Evolutionary conservation across 768 basidiomycete genomes (phyloP), one percentile per base, ranked within the genome.

Genomic region (Lactifluus piperatus): DNA sequence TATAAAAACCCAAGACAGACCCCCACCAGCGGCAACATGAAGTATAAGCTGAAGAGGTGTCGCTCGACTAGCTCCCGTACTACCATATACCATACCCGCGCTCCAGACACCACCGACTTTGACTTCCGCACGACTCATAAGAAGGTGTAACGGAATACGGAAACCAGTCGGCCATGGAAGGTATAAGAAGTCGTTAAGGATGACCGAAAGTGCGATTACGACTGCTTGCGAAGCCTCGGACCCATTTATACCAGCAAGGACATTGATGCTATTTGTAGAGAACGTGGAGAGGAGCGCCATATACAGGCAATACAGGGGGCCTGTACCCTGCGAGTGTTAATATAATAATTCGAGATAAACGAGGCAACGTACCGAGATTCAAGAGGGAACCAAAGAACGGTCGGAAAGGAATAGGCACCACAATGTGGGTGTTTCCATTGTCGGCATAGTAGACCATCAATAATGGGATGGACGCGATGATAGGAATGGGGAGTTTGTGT

Each of bases 241-340:
- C 11, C 95, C 97, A 69, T 99, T 98, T 64, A 97, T 89, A 9
- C 95, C 97, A 11, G 97, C 97, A 16, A 98, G 84, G 65, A 99
- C 98, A 72, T 99, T 99, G 78, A 98, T 97, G 70, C 89, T 89
- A 73, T 99, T 99, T 18, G 95, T 97, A 55, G 91, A 84, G 71
- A 98, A 99, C 0, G 94, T 98, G 32, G 94, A 97, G n/a, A 99
- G 77, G 32, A 98, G 73, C 5, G 92, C 83, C 91, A 99, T 97
- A 75, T 98, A 99, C 54, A 94, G 59, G 71, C 98, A 99, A 72
- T 98, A 98, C 4, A 98, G 72, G 0, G 92, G 91, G 2, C 95
- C 95, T 97, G 64, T 3, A 18, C 20, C 5, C 24, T 29, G 14
- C 39, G 30, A 6, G 18, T 20, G 54, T 55, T 54, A 68, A 41